These are phyloP conservation scores for Blastobotrys malaysiensis DNA, from an alignment of 1,139 yeast species.

Conservation along the genomic window DNA sequence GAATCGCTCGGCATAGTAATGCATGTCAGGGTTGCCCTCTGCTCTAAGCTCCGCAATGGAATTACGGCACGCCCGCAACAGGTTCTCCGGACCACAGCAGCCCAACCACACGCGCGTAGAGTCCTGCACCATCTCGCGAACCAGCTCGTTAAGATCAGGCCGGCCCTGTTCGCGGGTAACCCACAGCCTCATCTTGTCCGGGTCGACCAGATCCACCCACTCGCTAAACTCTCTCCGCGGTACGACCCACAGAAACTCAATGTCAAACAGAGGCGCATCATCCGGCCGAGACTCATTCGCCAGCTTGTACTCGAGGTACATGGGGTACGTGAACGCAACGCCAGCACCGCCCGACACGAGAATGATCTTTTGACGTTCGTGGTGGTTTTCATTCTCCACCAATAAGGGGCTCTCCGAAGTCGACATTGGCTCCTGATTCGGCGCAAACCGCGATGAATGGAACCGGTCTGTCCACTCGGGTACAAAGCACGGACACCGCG, in stretches of 20 bases:
- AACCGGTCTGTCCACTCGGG: background rate
- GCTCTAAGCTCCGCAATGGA: constrained; percentile 19
- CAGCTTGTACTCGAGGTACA: constrained; percentile 21
- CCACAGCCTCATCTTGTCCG: constrained; percentile 10
- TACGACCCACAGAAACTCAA: constrained; percentile 26
- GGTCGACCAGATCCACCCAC: constrained; percentile 10
- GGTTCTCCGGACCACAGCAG: constrained; percentile 26
- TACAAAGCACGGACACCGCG: background rate
- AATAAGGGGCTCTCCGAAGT: background rate
- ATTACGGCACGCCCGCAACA: constrained; percentile 23
- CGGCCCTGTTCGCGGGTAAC: constrained; percentile 15
- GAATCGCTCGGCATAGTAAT: constrained; percentile 25
- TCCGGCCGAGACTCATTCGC: constrained; percentile 5
- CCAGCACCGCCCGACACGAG: constrained; percentile 30
- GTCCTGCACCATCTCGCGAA: constrained; percentile 5
- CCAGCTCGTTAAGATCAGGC: constrained; percentile 19
- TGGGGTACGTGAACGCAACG: constrained; percentile 28
- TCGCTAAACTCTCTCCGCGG: constrained; percentile 15
- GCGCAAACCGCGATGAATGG: background rate
- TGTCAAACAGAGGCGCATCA: constrained; percentile 8
- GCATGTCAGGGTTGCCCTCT: constrained; percentile 18
- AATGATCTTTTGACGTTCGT: constrained; percentile 14
- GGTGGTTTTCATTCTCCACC: background rate
- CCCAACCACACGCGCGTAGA: background rate
- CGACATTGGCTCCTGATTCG: background rate